A percentile compares a stretch with the other conserved stretches of the same genome.
phyloP scores from a whole-genome alignment of 805 yeast genomes.

The Wickerhamomyces pijperi region DNA sequence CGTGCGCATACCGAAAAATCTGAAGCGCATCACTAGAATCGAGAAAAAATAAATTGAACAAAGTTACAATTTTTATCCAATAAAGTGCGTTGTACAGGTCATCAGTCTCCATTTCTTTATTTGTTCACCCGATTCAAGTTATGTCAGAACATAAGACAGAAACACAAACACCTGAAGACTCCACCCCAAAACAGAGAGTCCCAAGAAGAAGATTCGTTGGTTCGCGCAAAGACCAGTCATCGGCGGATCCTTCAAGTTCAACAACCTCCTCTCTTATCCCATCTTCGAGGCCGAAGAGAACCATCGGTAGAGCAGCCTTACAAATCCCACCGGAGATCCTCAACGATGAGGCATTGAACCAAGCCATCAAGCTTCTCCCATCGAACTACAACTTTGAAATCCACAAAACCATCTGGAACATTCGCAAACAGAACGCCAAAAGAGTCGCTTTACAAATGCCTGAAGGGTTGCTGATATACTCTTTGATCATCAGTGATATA shows the following conservation, averaged over 20 bases:
- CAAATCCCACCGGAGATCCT: slow-evolving; percentile 85
- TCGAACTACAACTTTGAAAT: slow-evolving; percentile 91
- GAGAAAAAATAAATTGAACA: no score
- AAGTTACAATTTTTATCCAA: no score
- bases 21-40: no score
- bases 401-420: slow-evolving; percentile 93
- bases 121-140: no score
- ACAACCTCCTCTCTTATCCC: slow-evolving; percentile 10
- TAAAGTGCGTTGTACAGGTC: no score
- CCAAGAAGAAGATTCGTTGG: slow-evolving; percentile 59
- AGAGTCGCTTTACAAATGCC: slow-evolving; percentile 96
- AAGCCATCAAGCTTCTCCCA: slow-evolving; percentile 74
- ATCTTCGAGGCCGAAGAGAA: slow-evolving; percentile 19
- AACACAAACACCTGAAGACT: no score
- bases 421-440: slow-evolving; percentile 59
- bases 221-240: slow-evolving; percentile 19
- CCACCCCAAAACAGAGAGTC: no score
- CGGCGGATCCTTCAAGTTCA: slow-evolving; percentile 8
- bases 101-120: no score
- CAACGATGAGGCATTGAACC: slow-evolving; percentile 70
- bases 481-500: slow-evolving; percentile 84
- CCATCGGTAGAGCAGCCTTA: slow-evolving; percentile 54
- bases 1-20: no score
- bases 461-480: slow-evolving; percentile 83
- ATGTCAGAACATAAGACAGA: no score